phyloP scores from a whole-genome alignment of 192 early-diverging fungal genomes.

The Mortierella claussenii region DNA sequence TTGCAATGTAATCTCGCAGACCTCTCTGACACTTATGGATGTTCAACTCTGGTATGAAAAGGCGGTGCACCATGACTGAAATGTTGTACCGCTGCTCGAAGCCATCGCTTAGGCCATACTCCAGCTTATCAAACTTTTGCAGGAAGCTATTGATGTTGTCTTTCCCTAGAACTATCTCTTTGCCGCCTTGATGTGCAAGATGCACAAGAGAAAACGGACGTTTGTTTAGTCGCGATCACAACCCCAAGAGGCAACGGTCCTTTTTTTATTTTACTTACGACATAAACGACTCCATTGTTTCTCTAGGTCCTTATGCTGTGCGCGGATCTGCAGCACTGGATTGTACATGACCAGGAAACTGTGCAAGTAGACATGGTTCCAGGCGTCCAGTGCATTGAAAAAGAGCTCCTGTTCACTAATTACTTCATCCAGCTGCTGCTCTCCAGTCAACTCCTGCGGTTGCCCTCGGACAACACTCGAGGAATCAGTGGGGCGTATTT shows the following conservation, averaged over 20 bases:
- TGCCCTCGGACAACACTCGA: too few relatives aligned
- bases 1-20: slow-evolving; percentile 1
- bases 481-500: too few relatives aligned
- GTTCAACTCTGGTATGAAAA: slow-evolving; percentile 18
- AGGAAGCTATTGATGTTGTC: slow-evolving; percentile 5
- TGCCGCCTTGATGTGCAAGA: slow-evolving; percentile 12
- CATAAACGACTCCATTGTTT: slow-evolving; percentile 12
- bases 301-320: slow-evolving; percentile 21
- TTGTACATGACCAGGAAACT: slow-evolving; percentile 21
- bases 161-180: background rate
- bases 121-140: slow-evolving; percentile 22
- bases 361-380: slow-evolving; percentile 18
- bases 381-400: slow-evolving; percentile 10
- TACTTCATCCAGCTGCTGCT: background rate
- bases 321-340: slow-evolving; percentile 14
- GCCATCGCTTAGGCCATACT: slow-evolving; percentile 9
- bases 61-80: slow-evolving; percentile 6
- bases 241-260: too few relatives aligned
- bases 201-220: background rate
- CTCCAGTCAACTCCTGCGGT: background rate
- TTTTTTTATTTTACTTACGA: slow-evolving; percentile 9
- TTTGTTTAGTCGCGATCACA: too few relatives aligned
- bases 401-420: slow-evolving; percentile 7
- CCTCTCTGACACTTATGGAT: background rate
- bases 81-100: slow-evolving; percentile 22